Percentiles rank a stretch among this genome's conserved stretches.
Evolutionary conservation across 2,329 filamentous ascomycete genomes (phyloP).

Genomic region (Alternaria triticina): DNA sequence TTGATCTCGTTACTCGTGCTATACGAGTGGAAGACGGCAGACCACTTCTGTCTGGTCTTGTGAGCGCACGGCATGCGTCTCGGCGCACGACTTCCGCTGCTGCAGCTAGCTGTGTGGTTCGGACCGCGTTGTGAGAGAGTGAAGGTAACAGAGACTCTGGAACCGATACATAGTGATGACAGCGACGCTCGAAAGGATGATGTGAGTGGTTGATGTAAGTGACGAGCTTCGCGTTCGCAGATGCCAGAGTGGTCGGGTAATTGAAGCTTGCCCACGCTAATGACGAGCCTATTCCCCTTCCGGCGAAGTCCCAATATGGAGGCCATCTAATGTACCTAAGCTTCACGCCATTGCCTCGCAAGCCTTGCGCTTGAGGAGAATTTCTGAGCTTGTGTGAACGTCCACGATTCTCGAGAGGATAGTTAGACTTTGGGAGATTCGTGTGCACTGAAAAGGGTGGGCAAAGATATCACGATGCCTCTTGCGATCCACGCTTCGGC

Average conservation of each 20-base stretch:
- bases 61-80: neutral
- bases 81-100: neutral
- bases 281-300: conserved; percentile 2
- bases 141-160: neutral
- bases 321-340: conserved; percentile 16
- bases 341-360: conserved; percentile 13
- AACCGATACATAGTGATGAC: neutral
- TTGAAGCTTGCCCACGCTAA: conserved; percentile 10
- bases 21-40: neutral
- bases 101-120: neutral
- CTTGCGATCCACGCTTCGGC: neutral
- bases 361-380: conserved; percentile 17
- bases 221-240: conserved; percentile 11
- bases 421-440: accelerated
- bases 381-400: conserved; percentile 22
- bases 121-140: neutral
- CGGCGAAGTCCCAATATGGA: conserved; percentile 3
- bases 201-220: conserved; percentile 20
- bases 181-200: neutral
- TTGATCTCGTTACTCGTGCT: neutral
- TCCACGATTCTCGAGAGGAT: neutral
- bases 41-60: neutral
- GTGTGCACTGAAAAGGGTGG: no score
- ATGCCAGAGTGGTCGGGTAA: conserved; percentile 23
- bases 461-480: neutral